These are phyloP conservation scores for Capillidium rhysosporum DNA, from an alignment of 371 early-diverging fungal species.

Conservation along the genomic window DNA sequence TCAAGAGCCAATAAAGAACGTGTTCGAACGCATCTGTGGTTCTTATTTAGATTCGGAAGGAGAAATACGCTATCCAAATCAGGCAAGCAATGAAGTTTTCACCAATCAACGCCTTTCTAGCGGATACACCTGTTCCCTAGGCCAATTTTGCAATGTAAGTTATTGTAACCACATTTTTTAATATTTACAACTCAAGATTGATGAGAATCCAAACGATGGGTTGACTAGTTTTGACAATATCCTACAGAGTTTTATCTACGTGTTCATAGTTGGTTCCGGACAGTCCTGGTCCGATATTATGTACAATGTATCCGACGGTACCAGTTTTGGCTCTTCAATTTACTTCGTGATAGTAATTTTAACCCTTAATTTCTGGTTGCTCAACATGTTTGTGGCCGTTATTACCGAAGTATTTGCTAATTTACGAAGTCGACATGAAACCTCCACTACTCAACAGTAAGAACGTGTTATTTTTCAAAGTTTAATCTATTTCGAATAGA, in stretches of 20 bases:
- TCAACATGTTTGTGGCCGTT: slow-evolving; percentile 48
- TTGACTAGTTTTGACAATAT: slow-evolving; percentile 4
- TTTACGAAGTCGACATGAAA: slow-evolving; percentile 18
- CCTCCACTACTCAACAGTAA: neutral
- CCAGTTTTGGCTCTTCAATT: slow-evolving; percentile 24
- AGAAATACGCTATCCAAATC: neutral
- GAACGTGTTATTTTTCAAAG: neutral
- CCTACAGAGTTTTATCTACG: neutral
- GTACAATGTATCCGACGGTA: slow-evolving; percentile 40
- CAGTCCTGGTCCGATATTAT: slow-evolving; percentile 47
- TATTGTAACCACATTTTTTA: neutral
- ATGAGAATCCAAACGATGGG: neutral
- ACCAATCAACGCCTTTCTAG: neutral
- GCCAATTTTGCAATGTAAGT: slow-evolving; percentile 1
- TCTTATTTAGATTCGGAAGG: neutral
- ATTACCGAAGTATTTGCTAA: slow-evolving; percentile 49
- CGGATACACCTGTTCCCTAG: slow-evolving; percentile 4
- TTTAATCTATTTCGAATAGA: too few species aligned
- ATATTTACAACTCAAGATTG: neutral
- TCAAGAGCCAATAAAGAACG: neutral
- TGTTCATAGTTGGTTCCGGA: slow-evolving; percentile 5
- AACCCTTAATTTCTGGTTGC: slow-evolving; percentile 41
- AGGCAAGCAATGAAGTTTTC: neutral
- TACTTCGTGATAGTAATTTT: slow-evolving; percentile 37
- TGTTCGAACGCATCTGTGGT: slow-evolving; percentile 4